Conservation (phyloP, 331 rosid species). For the Dryas integrifolia region DNA sequence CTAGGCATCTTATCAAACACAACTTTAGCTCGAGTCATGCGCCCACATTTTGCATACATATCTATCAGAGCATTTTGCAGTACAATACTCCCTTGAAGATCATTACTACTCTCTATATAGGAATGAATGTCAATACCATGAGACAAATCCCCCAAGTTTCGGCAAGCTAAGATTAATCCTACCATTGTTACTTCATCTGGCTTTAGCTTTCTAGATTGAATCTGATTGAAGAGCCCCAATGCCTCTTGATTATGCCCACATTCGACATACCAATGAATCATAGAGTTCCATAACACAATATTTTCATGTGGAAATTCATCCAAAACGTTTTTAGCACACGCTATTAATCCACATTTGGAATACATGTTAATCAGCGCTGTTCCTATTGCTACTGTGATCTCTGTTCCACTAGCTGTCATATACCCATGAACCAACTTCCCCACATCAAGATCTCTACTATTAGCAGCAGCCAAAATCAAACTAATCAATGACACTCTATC, state of each 20-base stretch:
- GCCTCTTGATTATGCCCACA: constrained; percentile 18
- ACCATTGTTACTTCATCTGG: constrained; percentile 29
- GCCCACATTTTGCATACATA: constrained; percentile 37
- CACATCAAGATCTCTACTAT: constrained; percentile 16
- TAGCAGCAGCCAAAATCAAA: constrained; percentile 22
- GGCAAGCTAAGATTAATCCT: constrained; percentile 29
- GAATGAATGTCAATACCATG: constrained; percentile 23
- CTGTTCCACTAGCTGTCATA: constrained; percentile 16
- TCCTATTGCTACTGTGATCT: neutral
- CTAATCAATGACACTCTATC: constrained; percentile 22
- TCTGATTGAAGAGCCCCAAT: constrained; percentile 15
- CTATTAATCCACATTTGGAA: constrained; percentile 17
- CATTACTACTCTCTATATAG: constrained; percentile 11
- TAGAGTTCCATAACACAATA: constrained; percentile 27
- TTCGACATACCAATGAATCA: constrained; percentile 23
- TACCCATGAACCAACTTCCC: constrained; percentile 24
- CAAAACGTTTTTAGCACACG: constrained; percentile 20
- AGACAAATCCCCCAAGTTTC: constrained; percentile 22
- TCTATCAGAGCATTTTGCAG: constrained; percentile 35
- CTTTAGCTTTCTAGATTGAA: constrained; percentile 14
- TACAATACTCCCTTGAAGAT: constrained; percentile 17
- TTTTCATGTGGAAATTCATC: constrained; percentile 6
- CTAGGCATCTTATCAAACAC: constrained; percentile 25
- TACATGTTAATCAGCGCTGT: constrained; percentile 20
- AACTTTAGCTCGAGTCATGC: constrained; percentile 28